phyloP scores from a whole-genome alignment of 2,329 filamentous ascomycete genomes.

The Aspergillus oerlinghausenensis region DNA sequence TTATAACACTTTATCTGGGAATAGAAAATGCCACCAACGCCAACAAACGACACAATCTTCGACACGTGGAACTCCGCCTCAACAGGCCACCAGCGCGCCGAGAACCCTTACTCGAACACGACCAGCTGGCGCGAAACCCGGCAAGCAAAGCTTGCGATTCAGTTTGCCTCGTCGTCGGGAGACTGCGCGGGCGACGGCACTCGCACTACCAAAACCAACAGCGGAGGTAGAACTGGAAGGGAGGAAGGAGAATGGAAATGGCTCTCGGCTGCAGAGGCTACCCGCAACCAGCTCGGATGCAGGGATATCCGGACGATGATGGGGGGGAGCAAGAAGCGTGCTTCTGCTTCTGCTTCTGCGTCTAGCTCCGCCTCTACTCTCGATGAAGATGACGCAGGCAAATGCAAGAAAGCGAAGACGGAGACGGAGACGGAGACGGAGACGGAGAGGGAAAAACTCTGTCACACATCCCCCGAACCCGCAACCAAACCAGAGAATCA shows the following conservation, averaged over 20 bases:
- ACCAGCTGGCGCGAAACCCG: conserved; percentile 69
- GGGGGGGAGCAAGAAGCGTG: conserved; percentile 20
- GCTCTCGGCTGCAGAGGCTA: conserved; percentile 26
- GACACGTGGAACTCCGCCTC: conserved; percentile 60
- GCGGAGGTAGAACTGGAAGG: conserved; percentile 41
- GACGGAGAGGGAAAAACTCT: no score
- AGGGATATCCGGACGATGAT: conserved; percentile 39
- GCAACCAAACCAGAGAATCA: no score
- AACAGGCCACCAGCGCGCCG: conserved; percentile 73
- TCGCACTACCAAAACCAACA: background rate
- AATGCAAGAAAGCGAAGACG: no score
- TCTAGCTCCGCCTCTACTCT: no score
- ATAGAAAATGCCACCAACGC: conserved; percentile 2
- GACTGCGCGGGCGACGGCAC: conserved; percentile 37
- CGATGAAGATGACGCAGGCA: conserved; percentile 43
- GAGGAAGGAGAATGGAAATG: conserved; percentile 47
- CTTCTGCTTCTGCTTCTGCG: background rate
- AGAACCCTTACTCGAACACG: conserved; percentile 58
- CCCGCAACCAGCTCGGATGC: conserved; percentile 24
- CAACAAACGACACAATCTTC: conserved; percentile 29
- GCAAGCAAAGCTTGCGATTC: conserved; percentile 62
- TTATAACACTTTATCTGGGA: background rate
- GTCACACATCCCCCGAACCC: no score
- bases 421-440: no score
- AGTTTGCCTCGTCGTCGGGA: conserved; percentile 60